These are phyloP conservation scores for Erysimum cheiranthoides DNA, from an alignment of 345 rosid species.

Conservation along the genomic window DNA sequence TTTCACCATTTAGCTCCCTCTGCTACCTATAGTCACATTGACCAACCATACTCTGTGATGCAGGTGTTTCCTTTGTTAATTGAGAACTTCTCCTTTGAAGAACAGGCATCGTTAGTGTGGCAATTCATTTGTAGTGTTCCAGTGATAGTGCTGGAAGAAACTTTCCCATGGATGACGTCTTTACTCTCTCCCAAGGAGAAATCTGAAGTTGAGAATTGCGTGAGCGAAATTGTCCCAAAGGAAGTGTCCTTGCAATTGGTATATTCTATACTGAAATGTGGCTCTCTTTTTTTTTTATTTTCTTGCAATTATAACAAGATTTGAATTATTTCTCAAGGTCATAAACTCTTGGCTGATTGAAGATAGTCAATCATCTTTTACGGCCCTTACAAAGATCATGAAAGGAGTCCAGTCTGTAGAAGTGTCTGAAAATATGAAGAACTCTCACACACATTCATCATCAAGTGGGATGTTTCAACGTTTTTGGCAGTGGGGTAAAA, in stretches of 20 bases:
- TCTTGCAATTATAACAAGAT: slow-evolving; percentile 33
- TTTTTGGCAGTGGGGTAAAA: slow-evolving; percentile 43
- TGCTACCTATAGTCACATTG: not conserved
- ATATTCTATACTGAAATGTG: slow-evolving; percentile 40
- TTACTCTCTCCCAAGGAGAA: slow-evolving; percentile 54
- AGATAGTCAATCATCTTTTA: slow-evolving; percentile 39
- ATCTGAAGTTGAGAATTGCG: slow-evolving; percentile 48
- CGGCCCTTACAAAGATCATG: slow-evolving; percentile 35
- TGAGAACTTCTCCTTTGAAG: slow-evolving; percentile 59
- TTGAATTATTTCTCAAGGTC: slow-evolving; percentile 53
- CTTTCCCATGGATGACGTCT: slow-evolving; percentile 72
- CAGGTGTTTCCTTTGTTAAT: slow-evolving; percentile 74
- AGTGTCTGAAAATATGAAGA: slow-evolving; percentile 41
- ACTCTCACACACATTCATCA: slow-evolving; percentile 30
- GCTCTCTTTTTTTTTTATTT: not conserved
- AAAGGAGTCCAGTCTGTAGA: slow-evolving; percentile 40
- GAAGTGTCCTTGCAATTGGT: slow-evolving; percentile 68
- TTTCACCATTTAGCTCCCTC: not conserved
- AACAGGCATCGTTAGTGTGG: slow-evolving; percentile 71
- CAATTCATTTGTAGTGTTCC: slow-evolving; percentile 75
- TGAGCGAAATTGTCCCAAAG: slow-evolving; percentile 54
- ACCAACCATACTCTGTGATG: slow-evolving; percentile 13
- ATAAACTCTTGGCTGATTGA: slow-evolving; percentile 58
- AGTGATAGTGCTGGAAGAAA: slow-evolving; percentile 59
- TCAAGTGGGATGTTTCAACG: slow-evolving; percentile 44